Percentiles rank a stretch among this genome's conserved stretches.
These are phyloP conservation scores for Talaromyces sp. DNA, from an alignment of 2,329 filamentous ascomycete genomes.

Conservation along the genomic window DNA sequence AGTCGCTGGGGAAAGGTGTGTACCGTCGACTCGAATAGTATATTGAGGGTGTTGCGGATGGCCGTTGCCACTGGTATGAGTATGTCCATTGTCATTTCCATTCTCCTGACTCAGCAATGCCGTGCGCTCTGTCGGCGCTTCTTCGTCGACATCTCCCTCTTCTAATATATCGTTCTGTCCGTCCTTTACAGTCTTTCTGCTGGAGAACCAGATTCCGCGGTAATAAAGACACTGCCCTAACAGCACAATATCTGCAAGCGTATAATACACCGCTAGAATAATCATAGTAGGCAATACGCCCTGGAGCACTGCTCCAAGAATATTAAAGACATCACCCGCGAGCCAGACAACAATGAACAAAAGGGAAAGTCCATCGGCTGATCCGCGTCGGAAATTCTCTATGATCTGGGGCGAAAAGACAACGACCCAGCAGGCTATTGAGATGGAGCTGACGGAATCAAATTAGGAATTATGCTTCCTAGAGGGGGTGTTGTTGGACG, in stretches of 20 bases:
- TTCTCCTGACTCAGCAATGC: slow-evolving; percentile 29
- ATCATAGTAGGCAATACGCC: slow-evolving; percentile 93
- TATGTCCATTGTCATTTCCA: slow-evolving; percentile 23
- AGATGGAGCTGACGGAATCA: slow-evolving; percentile 67
- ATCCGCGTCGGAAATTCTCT: slow-evolving; percentile 83
- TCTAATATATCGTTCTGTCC: slow-evolving; percentile 25
- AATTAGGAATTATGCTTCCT: neutral
- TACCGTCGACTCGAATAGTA: slow-evolving; percentile 53
- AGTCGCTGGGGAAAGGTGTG: slow-evolving; percentile 76
- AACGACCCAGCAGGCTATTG: slow-evolving; percentile 95
- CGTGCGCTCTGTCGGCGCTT: slow-evolving; percentile 33
- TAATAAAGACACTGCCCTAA: slow-evolving; percentile 94
- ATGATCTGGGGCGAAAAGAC: slow-evolving; percentile 97
- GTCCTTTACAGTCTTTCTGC: slow-evolving; percentile 26
- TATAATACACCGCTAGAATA: slow-evolving; percentile 92
- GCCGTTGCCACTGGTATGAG: neutral
- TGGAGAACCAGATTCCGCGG: slow-evolving; percentile 64
- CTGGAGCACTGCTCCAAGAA: slow-evolving; percentile 86
- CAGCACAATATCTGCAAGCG: slow-evolving; percentile 84
- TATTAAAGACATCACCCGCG: slow-evolving; percentile 92
- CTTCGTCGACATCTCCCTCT: slow-evolving; percentile 9
- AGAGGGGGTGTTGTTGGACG: slow-evolving; percentile 27
- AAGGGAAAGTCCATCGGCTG: slow-evolving; percentile 83
- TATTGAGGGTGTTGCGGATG: slow-evolving; percentile 19
- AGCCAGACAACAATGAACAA: slow-evolving; percentile 94